Percentiles rank a stretch among this genome's conserved stretches.
These are phyloP conservation scores for Lichenothelia convexa DNA, from an alignment of 495 filamentous ascomycete genomes.

Conservation along the genomic window DNA sequence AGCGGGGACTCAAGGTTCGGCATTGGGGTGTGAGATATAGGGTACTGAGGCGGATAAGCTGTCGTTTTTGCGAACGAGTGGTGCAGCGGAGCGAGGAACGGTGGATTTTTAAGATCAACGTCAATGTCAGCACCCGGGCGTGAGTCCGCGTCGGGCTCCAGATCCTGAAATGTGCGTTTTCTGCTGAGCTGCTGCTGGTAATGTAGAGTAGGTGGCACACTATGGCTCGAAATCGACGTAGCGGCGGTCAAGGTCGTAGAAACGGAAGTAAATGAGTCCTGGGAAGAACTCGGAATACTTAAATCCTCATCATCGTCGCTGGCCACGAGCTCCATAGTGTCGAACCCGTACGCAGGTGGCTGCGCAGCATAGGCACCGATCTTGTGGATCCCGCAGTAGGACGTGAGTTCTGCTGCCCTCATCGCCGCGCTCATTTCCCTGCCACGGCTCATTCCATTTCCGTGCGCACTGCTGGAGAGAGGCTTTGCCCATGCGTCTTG, in stretches of 20 bases:
- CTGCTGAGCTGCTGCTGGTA: not conserved
- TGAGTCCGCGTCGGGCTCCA: not conserved
- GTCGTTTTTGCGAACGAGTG: slow-evolving; percentile 2
- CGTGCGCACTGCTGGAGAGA: slow-evolving; percentile 8
- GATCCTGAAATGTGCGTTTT: not conserved
- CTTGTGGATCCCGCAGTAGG: slow-evolving; percentile 60
- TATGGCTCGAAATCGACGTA: not conserved
- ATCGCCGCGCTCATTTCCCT: not conserved
- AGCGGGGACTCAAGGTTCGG: slow-evolving; percentile 2
- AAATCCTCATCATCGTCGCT: no score
- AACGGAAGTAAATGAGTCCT: slow-evolving; percentile 4
- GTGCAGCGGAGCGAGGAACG: not conserved
- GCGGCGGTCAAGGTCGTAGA: not conserved
- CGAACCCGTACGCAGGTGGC: slow-evolving; percentile 6
- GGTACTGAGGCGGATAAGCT: slow-evolving; percentile 1
- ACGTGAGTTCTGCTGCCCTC: slow-evolving; percentile 36
- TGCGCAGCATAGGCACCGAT: slow-evolving; percentile 37
- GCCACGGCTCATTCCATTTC: no score
- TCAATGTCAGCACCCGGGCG: not conserved
- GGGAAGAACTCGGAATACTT: no score
- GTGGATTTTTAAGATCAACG: not conserved
- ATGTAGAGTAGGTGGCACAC: not conserved
- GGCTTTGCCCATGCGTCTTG: slow-evolving; percentile 11
- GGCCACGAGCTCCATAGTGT: no score
- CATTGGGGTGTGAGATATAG: slow-evolving; percentile 1